Percentiles rank a stretch among this genome's conserved stretches.
Conservation (phyloP, 2,329 filamentous ascomycete genomes). For the Colletotrichum euphorbiae region DNA sequence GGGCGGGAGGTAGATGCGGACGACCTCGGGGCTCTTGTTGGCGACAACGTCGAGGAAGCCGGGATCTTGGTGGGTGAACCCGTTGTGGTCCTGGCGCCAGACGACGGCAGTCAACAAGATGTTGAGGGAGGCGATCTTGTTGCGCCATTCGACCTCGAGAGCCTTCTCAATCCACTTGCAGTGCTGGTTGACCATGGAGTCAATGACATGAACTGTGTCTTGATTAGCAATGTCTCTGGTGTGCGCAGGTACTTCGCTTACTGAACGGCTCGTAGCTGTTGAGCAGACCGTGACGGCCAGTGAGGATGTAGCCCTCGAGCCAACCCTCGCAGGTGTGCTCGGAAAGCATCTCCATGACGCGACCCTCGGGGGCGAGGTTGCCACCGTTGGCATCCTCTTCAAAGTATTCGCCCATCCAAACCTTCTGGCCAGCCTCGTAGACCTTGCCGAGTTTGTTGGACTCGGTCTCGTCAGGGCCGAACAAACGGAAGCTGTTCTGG, state of each 20-base stretch:
- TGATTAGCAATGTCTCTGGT: neutral
- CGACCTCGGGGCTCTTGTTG: slow-evolving; percentile 84
- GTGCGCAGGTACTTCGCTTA: neutral
- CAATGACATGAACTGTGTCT: slow-evolving; percentile 74
- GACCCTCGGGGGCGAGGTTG: slow-evolving; percentile 74
- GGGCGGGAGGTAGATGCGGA: slow-evolving; percentile 83
- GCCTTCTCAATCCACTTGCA: slow-evolving; percentile 89
- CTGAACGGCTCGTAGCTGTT: slow-evolving; percentile 86
- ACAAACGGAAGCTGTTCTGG: slow-evolving; percentile 76
- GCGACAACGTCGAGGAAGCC: slow-evolving; percentile 83
- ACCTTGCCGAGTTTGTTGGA: slow-evolving; percentile 81
- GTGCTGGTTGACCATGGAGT: slow-evolving; percentile 85
- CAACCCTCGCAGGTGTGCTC: slow-evolving; percentile 85
- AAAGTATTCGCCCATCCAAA: slow-evolving; percentile 83
- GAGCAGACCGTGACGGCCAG: slow-evolving; percentile 79
- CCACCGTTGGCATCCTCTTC: slow-evolving; percentile 81
- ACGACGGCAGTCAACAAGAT: slow-evolving; percentile 83
- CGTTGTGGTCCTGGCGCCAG: slow-evolving; percentile 87
- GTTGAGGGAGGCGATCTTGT: slow-evolving; percentile 79
- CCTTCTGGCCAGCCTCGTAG: slow-evolving; percentile 81
- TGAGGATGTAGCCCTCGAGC: slow-evolving; percentile 83
- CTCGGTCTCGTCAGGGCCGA: slow-evolving; percentile 84
- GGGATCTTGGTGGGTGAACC: slow-evolving; percentile 85
- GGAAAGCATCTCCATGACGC: slow-evolving; percentile 87
- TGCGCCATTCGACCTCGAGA: slow-evolving; percentile 82